Conservation (phyloP, 768 basidiomycete species). For the Suillus tomentosus region DNA sequence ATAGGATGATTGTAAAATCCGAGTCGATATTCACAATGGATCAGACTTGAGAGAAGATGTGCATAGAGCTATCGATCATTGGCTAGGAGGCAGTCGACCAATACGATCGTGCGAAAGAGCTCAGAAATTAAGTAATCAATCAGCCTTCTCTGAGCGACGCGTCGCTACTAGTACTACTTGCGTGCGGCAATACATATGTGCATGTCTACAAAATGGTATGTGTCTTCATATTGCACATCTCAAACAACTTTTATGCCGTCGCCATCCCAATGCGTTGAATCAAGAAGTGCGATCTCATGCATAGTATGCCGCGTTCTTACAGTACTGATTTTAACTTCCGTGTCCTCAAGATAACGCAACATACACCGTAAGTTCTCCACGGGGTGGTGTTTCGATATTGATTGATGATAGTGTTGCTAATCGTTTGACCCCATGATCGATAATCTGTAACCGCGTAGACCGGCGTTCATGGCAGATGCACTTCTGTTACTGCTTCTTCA, state of each 20-base stretch:
- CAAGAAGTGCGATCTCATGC: too few relatives aligned
- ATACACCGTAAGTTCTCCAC: constrained; percentile 33
- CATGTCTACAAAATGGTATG: too few relatives aligned
- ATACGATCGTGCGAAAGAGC: too few relatives aligned
- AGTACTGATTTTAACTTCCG: constrained; percentile 12
- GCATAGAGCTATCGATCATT: too few relatives aligned
- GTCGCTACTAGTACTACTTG: too few relatives aligned
- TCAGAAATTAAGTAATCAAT: too few relatives aligned
- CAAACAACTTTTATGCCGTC: too few relatives aligned
- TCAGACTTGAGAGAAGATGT: not conserved
- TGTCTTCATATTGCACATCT: too few relatives aligned
- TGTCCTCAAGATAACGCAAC: constrained; percentile 39
- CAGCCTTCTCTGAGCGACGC: too few relatives aligned
- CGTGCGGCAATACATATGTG: too few relatives aligned
- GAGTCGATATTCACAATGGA: not conserved
- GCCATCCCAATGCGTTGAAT: too few relatives aligned
- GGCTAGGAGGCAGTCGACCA: too few relatives aligned
- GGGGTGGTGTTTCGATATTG: constrained; percentile 37
- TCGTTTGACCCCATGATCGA: constrained; percentile 42
- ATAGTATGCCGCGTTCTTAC: not conserved
- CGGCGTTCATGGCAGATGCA: constrained; percentile 36
- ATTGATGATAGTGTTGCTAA: constrained; percentile 38
- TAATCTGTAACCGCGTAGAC: constrained; percentile 48
- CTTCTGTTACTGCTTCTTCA: not conserved
- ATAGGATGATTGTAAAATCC: not conserved